These are phyloP conservation scores for Nicotiana sylvestris DNA, from an alignment of 257 asterid genomes.

Conservation along the genomic window DNA sequence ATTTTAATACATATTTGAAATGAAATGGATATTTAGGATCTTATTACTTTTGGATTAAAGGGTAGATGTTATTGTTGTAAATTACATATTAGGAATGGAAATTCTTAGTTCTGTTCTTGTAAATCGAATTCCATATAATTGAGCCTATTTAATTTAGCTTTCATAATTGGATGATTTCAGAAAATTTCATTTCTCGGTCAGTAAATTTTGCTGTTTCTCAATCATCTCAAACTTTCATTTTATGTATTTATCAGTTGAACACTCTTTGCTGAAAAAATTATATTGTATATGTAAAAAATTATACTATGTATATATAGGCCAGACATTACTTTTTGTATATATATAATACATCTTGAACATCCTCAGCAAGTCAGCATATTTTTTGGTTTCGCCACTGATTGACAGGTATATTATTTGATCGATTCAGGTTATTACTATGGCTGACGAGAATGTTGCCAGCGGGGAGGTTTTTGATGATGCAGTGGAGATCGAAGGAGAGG, in stretches of 20 bases:
- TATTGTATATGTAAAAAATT: no score
- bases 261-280: no score
- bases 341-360: no score
- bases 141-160: not conserved
- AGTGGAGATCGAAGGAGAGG: slow-evolving; percentile 46
- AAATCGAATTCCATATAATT: not conserved
- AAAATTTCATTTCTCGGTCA: not conserved
- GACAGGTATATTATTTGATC: not conserved
- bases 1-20: not conserved
- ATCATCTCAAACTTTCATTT: not conserved
- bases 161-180: not conserved
- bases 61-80: not conserved
- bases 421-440: slow-evolving; percentile 31
- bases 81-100: not conserved
- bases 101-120: not conserved
- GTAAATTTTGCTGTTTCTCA: not conserved
- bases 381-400: not conserved
- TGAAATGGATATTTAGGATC: not conserved
- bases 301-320: no score
- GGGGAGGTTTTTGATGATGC: slow-evolving; percentile 46
- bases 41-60: slow-evolving; percentile 1
- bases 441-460: slow-evolving; percentile 38
- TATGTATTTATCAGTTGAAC: not conserved
- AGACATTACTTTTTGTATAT: no score
- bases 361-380: no score